Evolutionary conservation across 345 rosid species (phyloP).

Genomic region (Linum usitatissimum): DNA sequence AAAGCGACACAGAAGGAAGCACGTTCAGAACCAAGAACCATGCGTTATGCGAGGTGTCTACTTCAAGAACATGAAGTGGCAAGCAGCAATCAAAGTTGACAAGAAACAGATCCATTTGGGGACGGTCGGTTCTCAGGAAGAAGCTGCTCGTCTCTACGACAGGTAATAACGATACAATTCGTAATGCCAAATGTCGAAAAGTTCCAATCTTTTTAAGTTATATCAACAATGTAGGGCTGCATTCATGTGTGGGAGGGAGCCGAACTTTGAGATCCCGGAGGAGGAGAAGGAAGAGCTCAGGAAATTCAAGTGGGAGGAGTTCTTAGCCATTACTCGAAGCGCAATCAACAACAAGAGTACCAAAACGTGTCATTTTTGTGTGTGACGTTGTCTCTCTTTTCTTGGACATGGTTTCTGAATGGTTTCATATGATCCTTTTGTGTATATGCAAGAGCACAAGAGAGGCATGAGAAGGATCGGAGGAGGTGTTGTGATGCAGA

Average conservation of each 20-base stretch:
- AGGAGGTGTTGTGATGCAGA: constrained; percentile 20
- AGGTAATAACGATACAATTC: constrained; percentile 37
- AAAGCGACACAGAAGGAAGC: constrained; percentile 85
- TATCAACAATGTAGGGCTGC: constrained; percentile 54
- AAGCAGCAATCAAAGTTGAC: constrained; percentile 94
- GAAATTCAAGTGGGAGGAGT: constrained; percentile 76
- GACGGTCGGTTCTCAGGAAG: constrained; percentile 85
- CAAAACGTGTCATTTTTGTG: constrained; percentile 29
- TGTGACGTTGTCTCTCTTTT: background rate
- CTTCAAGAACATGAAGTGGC: constrained; percentile 99
- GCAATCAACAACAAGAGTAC: constrained; percentile 87
- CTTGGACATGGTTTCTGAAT: background rate
- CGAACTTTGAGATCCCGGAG: constrained; percentile 73
- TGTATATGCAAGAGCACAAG: constrained; percentile 47
- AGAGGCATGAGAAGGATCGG: constrained; percentile 34
- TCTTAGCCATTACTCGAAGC: constrained; percentile 69
- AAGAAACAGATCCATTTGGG: constrained; percentile 96
- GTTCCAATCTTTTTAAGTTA: no score
- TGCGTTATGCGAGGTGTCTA: constrained; percentile 98
- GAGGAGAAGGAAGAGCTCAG: constrained; percentile 66
- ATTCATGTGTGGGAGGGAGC: constrained; percentile 96
- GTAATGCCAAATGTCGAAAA: background rate
- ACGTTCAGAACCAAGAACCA: constrained; percentile 73
- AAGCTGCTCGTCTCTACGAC: constrained; percentile 89
- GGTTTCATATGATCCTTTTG: background rate